Evolutionary conservation across 495 filamentous ascomycete species (phyloP).

Genomic region (Cercophora samala): DNA sequence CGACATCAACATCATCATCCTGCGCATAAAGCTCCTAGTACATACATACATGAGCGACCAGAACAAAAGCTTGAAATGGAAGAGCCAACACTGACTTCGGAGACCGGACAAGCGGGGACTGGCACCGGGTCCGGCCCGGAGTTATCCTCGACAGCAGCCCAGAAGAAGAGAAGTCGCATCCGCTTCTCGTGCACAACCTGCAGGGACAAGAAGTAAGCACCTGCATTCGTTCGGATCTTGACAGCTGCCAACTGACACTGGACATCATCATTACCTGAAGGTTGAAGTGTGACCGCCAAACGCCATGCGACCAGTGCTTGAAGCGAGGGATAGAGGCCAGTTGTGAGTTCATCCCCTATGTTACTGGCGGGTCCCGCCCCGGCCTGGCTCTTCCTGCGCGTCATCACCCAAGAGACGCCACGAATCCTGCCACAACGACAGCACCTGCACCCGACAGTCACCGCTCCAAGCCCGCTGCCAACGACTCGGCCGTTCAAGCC

Average conservation of each 20-base stretch:
- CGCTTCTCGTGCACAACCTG: conserved; percentile 55
- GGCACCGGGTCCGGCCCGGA: conserved; percentile 11
- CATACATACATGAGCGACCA: neutral
- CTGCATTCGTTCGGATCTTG: conserved; percentile 3
- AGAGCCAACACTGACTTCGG: conserved; percentile 3
- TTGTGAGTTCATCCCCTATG: conserved; percentile 43
- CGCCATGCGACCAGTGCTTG: conserved; percentile 50
- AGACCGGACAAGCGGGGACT: neutral
- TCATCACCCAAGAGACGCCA: conserved; percentile 27
- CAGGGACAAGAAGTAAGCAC: conserved; percentile 48
- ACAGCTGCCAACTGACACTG: neutral
- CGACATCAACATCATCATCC: too few relatives aligned
- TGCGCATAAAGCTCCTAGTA: neutral
- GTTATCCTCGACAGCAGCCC: conserved; percentile 18
- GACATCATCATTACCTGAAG: conserved; percentile 31
- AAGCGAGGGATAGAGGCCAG: conserved; percentile 43
- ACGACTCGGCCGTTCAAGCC: conserved; percentile 43
- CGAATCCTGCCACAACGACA: neutral
- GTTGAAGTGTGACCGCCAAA: conserved; percentile 51
- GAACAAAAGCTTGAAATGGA: neutral
- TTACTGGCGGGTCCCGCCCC: conserved; percentile 9
- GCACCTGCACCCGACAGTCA: neutral
- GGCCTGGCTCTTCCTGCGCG: conserved; percentile 35
- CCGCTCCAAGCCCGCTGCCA: conserved; percentile 20
- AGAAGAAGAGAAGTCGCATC: conserved; percentile 51